Evolutionary conservation across 495 filamentous ascomycete genomes (phyloP).

Genomic region (Talaromyces liani): DNA sequence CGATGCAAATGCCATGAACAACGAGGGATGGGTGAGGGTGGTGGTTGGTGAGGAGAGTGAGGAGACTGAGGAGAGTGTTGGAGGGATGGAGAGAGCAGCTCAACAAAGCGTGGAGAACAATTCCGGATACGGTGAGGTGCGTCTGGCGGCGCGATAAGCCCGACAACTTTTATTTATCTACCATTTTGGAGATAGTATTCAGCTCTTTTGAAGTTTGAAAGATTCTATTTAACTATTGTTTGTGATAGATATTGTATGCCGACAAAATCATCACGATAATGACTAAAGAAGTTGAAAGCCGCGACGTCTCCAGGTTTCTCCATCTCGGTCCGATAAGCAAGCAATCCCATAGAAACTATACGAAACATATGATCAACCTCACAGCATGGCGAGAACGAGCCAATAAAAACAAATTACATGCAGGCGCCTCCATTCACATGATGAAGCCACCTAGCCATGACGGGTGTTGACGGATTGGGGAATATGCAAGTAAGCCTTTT

Average conservation of each 20-base stretch:
- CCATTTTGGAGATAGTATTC: not conserved
- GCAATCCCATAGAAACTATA: not conserved
- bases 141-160: not conserved
- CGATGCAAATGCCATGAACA: not conserved
- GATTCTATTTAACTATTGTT: no score
- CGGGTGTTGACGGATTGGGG: no score
- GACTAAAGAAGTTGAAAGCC: not conserved
- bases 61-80: not conserved
- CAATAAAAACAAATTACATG: not conserved
- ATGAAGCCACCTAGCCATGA: no score
- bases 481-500: no score
- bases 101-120: not conserved
- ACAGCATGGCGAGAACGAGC: not conserved
- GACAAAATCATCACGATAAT: not conserved
- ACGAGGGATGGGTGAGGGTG: not conserved
- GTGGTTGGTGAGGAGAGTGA: not conserved
- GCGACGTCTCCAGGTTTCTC: not conserved
- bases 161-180: not conserved
- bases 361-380: not conserved
- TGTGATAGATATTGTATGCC: no score
- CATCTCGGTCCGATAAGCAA: not conserved
- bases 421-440: no score
- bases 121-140: constrained; percentile 10
- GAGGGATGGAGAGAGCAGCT: not conserved
- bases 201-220: no score